A percentile compares a stretch with the other conserved stretches of the same genome.
Evolutionary conservation across 1,139 yeast species (phyloP).

Genomic region (Suhomyces anneliseae): DNA sequence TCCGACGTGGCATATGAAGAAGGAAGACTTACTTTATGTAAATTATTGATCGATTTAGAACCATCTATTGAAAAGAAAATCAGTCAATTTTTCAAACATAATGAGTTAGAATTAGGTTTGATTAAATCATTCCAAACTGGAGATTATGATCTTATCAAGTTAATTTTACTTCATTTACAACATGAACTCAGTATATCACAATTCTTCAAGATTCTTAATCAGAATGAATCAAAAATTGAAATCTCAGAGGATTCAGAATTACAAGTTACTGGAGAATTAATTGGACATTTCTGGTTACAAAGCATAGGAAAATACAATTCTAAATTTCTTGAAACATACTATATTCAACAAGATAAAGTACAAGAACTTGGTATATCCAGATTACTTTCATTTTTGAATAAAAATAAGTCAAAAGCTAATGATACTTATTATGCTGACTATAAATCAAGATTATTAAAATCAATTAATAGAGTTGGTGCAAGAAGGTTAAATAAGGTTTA

Average conservation of each 20-base stretch:
- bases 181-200: constrained; percentile 38
- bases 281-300: constrained; percentile 44
- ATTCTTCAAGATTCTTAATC: constrained; percentile 42
- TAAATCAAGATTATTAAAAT: constrained; percentile 25
- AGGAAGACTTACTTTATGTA: constrained; percentile 72
- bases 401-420: constrained; percentile 9
- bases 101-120: constrained; percentile 71
- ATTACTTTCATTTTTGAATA: constrained; percentile 18
- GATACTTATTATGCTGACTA: constrained; percentile 27
- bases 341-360: constrained; percentile 35
- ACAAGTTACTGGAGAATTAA: constrained; percentile 37
- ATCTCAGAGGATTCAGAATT: neutral
- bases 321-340: constrained; percentile 29
- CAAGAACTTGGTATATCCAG: constrained; percentile 24
- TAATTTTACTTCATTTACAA: constrained; percentile 56
- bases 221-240: constrained; percentile 32
- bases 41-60: constrained; percentile 65
- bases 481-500: constrained; percentile 30
- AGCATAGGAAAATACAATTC: constrained; percentile 29
- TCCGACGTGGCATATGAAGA: constrained; percentile 77
- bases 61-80: constrained; percentile 64
- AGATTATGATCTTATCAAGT: constrained; percentile 62
- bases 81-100: constrained; percentile 64
- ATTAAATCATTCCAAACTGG: constrained; percentile 66
- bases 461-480: constrained; percentile 23